Evolutionary conservation across 129 eudicot genomes (phyloP).

Genomic region (carrot (Daucus carota)): DNA sequence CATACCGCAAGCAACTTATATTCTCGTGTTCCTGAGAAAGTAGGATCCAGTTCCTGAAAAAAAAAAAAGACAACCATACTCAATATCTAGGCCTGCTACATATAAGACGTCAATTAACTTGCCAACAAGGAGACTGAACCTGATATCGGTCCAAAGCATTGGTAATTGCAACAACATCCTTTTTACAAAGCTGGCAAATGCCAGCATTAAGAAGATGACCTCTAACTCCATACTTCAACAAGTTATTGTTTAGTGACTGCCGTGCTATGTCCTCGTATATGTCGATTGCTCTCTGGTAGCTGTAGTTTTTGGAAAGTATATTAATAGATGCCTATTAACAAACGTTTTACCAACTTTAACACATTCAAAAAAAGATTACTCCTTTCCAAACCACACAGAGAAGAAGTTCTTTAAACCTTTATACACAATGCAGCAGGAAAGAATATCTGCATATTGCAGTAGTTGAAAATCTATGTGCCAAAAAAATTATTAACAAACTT

Average conservation of each 20-base stretch:
- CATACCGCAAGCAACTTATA: constrained; percentile 50
- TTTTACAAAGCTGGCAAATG: constrained; percentile 63
- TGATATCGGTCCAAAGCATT: constrained; percentile 61
- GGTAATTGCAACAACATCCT: constrained; percentile 48
- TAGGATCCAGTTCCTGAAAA: constrained; percentile 59
- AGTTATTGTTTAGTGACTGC: constrained; percentile 48
- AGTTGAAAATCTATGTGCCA: not conserved
- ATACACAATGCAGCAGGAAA: not conserved
- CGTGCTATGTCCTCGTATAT: constrained; percentile 51
- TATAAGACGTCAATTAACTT: too few relatives aligned
- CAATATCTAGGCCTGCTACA: not conserved
- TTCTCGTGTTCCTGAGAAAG: constrained; percentile 57
- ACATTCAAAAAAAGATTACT: not conserved
- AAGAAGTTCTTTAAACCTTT: not conserved
- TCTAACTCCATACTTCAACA: constrained; percentile 59
- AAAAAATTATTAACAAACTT: constrained; percentile 14
- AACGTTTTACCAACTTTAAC: not conserved
- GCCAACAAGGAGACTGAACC: constrained; percentile 28
- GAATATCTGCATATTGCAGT: not conserved
- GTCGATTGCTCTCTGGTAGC: constrained; percentile 46
- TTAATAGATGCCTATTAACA: not conserved
- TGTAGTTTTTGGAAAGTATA: constrained; percentile 15
- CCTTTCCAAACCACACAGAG: not conserved
- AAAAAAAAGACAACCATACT: constrained; percentile 11
- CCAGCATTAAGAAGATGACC: constrained; percentile 73